Percentiles rank a stretch among this genome's conserved stretches.
These are phyloP conservation scores for Mytilinidion resinicola DNA, from an alignment of 495 filamentous ascomycete species.

Conservation along the genomic window DNA sequence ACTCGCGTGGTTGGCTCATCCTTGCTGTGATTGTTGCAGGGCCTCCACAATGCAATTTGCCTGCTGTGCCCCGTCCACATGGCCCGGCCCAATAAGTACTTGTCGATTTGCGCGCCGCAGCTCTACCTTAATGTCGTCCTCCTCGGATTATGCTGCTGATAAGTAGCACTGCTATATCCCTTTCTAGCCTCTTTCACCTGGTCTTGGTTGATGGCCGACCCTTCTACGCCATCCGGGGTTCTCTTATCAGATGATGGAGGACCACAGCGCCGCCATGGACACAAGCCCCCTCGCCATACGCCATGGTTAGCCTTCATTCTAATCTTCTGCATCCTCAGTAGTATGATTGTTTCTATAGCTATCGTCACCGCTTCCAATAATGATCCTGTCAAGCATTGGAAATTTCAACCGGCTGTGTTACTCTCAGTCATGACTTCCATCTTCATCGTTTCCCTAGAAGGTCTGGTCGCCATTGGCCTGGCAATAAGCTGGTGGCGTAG, in stretches of 20 bases:
- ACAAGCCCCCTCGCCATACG: background rate
- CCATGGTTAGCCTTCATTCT: background rate
- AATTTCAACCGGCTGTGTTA: background rate
- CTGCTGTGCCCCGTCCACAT: background rate
- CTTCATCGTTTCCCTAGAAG: slow-evolving; percentile 3
- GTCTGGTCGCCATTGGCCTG: slow-evolving; percentile 10
- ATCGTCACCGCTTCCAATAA: background rate
- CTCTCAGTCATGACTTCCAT: slow-evolving; percentile 2
- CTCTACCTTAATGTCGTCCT: background rate
- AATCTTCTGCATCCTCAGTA: background rate
- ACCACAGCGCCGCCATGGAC: background rate
- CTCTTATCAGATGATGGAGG: background rate
- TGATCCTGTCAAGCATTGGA: background rate
- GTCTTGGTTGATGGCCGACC: background rate
- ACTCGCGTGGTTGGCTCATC: background rate
- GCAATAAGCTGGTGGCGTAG: slow-evolving; percentile 24
- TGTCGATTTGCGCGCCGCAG: background rate
- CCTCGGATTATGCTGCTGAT: background rate
- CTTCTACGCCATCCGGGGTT: background rate
- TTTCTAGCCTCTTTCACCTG: background rate
- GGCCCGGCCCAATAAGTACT: background rate
- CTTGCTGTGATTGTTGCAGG: background rate
- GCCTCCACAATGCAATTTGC: background rate
- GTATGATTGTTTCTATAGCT: background rate
- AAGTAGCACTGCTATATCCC: background rate